These are phyloP conservation scores for Diaporthe aspalathi DNA, from an alignment of 2,329 filamentous ascomycete genomes.

Conservation along the genomic window DNA sequence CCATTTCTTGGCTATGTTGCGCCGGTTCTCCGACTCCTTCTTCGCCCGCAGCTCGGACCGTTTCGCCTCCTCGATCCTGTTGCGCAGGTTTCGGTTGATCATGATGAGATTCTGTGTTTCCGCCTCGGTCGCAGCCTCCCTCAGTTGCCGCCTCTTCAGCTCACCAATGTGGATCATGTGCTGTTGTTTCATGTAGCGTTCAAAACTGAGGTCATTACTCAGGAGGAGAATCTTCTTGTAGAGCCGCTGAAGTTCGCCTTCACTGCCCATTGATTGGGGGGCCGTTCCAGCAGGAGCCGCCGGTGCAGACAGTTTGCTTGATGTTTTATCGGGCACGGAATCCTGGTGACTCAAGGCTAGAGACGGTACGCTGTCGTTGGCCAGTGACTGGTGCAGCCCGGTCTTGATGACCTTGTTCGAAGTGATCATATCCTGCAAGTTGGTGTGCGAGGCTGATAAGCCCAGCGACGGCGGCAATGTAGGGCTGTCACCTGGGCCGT, in stretches of 20 bases:
- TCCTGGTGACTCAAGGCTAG: constrained; percentile 64
- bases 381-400: constrained; percentile 64
- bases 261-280: constrained; percentile 47
- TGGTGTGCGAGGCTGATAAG: constrained; percentile 63
- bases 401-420: constrained; percentile 70
- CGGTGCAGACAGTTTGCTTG: constrained; percentile 45
- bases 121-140: constrained; percentile 81
- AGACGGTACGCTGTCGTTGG: constrained; percentile 69
- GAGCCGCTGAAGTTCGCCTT: constrained; percentile 64
- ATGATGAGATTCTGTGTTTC: constrained; percentile 86
- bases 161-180: constrained; percentile 85
- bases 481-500: constrained; percentile 68
- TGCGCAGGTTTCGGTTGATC: constrained; percentile 78
- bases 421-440: constrained; percentile 70
- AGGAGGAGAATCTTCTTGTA: constrained; percentile 81
- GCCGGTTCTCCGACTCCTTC: constrained; percentile 78
- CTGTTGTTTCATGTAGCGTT: constrained; percentile 85
- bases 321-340: constrained; percentile 54
- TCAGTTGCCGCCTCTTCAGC: constrained; percentile 78
- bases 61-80: constrained; percentile 78
- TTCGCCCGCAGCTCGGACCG: constrained; percentile 76
- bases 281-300: constrained; percentile 42
- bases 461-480: constrained; percentile 65
- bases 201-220: constrained; percentile 84
- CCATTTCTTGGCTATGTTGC: constrained; percentile 81